A percentile compares a stretch with the other conserved stretches of the same genome.
phyloP scores from a whole-genome alignment of 73 alveolate species.

The Paramecium caudatum region DNA sequence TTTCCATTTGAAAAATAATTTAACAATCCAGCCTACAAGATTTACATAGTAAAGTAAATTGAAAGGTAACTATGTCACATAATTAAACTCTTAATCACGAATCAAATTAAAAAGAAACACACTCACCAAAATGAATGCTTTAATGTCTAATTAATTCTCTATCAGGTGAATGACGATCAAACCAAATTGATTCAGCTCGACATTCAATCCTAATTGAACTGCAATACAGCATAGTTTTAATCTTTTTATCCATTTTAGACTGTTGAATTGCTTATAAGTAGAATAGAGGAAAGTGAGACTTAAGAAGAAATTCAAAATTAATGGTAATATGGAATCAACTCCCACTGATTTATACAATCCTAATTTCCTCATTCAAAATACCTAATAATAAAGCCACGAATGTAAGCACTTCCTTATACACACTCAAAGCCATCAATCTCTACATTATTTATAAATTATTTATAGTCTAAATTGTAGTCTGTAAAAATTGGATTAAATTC shows the following conservation, averaged over 20 bases:
- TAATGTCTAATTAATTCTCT: background rate
- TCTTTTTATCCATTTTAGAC: background rate
- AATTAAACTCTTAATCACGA: background rate
- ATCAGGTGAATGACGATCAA: constrained; percentile 1
- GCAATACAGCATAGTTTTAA: background rate
- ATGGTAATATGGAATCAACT: background rate
- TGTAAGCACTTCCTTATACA: background rate
- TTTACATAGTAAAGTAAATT: background rate
- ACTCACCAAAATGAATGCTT: background rate
- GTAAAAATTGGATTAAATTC: no score
- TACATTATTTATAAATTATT: no score
- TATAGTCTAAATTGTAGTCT: no score
- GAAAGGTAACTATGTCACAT: constrained; percentile 6
- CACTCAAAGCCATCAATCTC: no score
- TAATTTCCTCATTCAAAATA: background rate
- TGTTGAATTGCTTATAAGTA: background rate
- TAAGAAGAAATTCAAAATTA: background rate
- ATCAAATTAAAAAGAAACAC: background rate
- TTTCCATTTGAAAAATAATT: background rate
- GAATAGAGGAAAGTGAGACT: background rate
- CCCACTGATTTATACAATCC: constrained; percentile 24
- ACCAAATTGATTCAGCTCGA: background rate
- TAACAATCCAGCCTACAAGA: background rate
- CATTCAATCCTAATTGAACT: background rate
- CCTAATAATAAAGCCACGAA: constrained; percentile 5